phyloP scores from a whole-genome alignment of 768 basidiomycete genomes.

The Mycena galopus region DNA sequence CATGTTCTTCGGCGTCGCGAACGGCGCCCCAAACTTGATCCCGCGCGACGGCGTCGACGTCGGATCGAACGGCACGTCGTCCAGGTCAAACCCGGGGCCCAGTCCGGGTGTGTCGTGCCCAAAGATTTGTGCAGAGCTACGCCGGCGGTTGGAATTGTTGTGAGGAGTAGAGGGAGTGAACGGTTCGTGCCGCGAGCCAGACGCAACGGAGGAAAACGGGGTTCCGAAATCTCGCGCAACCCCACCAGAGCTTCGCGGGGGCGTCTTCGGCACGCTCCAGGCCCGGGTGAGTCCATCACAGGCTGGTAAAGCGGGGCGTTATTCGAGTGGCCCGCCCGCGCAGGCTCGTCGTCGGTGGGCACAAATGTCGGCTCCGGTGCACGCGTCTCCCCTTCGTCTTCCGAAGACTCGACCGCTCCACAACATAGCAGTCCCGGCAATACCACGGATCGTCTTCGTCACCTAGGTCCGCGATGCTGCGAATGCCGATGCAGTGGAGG shows the following conservation, averaged over 20 bases:
- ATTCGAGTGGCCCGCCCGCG: slow-evolving; percentile 53
- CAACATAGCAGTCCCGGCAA: slow-evolving; percentile 67
- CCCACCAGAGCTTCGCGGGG: slow-evolving; percentile 28
- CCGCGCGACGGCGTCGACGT: slow-evolving; percentile 87
- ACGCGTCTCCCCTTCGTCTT: slow-evolving; percentile 40
- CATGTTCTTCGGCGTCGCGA: slow-evolving; percentile 73
- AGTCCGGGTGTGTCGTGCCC: slow-evolving; percentile 50
- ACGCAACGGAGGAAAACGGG: slow-evolving; percentile 47
- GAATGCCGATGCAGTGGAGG: slow-evolving; percentile 82
- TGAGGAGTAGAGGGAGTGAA: slow-evolving; percentile 69
- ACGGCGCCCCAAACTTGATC: slow-evolving; percentile 69
- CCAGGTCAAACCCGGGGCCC: slow-evolving; percentile 54
- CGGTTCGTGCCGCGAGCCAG: slow-evolving; percentile 62
- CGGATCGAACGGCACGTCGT: slow-evolving; percentile 79
- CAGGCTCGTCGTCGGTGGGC: slow-evolving; percentile 67
- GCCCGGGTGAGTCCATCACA: slow-evolving; percentile 69
- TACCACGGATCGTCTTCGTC: slow-evolving; percentile 87
- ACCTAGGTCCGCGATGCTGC: slow-evolving; percentile 72
- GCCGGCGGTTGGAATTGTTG: slow-evolving; percentile 38
- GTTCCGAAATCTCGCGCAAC: slow-evolving; percentile 38
- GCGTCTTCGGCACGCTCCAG: slow-evolving; percentile 51
- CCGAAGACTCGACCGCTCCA: slow-evolving; percentile 58
- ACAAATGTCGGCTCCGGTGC: slow-evolving; percentile 76
- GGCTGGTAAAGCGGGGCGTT: slow-evolving; percentile 74
- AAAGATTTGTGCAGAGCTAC: slow-evolving; percentile 24